Evolutionary conservation across 129 eudicot genomes (phyloP).

Genomic region (Dittrichia graveolens): DNA sequence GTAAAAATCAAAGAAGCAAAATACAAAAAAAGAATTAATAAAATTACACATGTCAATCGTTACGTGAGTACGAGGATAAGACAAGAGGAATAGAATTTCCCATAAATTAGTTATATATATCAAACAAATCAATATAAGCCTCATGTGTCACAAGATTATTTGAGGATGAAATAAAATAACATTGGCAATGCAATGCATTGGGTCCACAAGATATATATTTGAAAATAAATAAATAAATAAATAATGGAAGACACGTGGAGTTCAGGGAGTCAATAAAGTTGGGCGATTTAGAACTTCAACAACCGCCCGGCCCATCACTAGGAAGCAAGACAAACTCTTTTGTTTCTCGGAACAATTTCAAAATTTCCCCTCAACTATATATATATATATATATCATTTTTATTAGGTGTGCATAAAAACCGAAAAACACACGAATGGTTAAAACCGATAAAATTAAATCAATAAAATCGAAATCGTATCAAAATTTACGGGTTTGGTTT

Average conservation of each 20-base stretch:
- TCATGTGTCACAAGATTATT: conserved; percentile 1
- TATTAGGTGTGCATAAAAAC: too few species aligned
- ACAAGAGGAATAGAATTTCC: too few species aligned
- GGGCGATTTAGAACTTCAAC: conserved; percentile 11
- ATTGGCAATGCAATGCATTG: not conserved
- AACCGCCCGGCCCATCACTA: not conserved
- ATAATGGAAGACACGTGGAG: not conserved
- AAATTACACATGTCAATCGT: too few species aligned
- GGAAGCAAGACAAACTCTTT: conserved; percentile 1
- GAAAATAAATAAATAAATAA: not conserved
- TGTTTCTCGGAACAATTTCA: not conserved
- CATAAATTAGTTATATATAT: not conserved
- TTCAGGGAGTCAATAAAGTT: conserved; percentile 17
- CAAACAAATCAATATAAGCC: not conserved
- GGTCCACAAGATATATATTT: not conserved
- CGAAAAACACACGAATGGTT: too few species aligned
- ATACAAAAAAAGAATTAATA: too few species aligned
- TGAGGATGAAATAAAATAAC: conserved; percentile 20
- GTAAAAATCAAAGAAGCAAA: too few species aligned
- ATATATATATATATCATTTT: not conserved
- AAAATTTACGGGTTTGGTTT: too few species aligned
- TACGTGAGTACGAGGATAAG: too few species aligned
- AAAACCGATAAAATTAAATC: too few species aligned
- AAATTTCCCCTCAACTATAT: conserved; percentile 12
- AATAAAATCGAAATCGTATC: too few species aligned